phyloP scores from a whole-genome alignment of 805 yeast genomes.

The Kodamaea kakaduensis region DNA sequence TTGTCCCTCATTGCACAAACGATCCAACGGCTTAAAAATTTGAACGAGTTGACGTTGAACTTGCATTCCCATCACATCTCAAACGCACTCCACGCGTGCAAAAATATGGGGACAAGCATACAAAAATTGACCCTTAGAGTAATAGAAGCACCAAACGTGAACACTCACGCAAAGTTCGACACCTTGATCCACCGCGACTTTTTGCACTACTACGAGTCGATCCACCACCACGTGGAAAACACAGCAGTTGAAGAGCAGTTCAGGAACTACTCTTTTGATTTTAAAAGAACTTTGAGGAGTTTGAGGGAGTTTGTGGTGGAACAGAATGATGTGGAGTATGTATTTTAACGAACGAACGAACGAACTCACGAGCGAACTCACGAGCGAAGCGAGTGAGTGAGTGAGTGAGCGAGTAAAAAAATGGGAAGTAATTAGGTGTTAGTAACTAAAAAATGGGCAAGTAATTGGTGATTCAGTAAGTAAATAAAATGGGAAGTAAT shows the following conservation, averaged over 20 bases:
- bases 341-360: no score
- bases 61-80: slow-evolving; percentile 3
- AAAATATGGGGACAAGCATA: background rate
- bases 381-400: no score
- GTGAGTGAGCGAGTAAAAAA: no score
- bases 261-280: slow-evolving; percentile 5
- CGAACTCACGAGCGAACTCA: no score
- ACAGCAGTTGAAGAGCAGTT: slow-evolving; percentile 1
- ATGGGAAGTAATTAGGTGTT: no score
- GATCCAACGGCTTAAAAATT: background rate
- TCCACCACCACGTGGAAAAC: slow-evolving; percentile 3
- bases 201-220: slow-evolving; percentile 7
- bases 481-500: no score
- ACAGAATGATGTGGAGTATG: background rate
- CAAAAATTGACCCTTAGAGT: slow-evolving; percentile 2
- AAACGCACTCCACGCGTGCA: slow-evolving; percentile 1
- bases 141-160: background rate
- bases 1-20: background rate
- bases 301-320: slow-evolving; percentile 1
- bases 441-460: no score
- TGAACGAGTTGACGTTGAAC: slow-evolving; percentile 2
- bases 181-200: slow-evolving; percentile 9
- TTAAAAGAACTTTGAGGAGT: background rate
- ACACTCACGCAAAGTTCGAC: slow-evolving; percentile 6
- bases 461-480: no score